These are phyloP conservation scores for Cymodocea nodosa DNA, from an alignment of 116 monocot species.

Conservation along the genomic window DNA sequence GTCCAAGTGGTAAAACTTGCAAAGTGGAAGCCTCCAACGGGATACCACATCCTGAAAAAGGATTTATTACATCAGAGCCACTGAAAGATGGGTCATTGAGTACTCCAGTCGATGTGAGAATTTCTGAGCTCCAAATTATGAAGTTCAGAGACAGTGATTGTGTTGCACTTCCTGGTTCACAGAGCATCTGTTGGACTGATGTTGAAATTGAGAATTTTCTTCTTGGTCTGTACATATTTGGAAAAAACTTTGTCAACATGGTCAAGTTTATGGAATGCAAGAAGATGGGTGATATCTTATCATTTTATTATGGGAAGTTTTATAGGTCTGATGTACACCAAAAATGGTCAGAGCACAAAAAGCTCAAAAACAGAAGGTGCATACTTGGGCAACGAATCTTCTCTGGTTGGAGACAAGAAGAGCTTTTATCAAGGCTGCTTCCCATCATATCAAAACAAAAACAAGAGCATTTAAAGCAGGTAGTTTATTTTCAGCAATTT, in stretches of 20 bases:
- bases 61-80: too few species aligned
- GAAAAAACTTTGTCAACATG: constrained; percentile 65
- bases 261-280: constrained; percentile 37
- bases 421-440: constrained; percentile 55
- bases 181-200: constrained; percentile 35
- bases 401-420: constrained; percentile 80
- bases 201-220: constrained; percentile 48
- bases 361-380: constrained; percentile 46
- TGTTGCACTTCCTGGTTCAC: constrained; percentile 35
- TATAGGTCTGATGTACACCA: constrained; percentile 56
- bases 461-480: constrained; percentile 53
- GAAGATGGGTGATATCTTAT: constrained; percentile 55
- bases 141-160: constrained; percentile 6
- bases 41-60: too few species aligned
- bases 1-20: too few species aligned
- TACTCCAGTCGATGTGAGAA: too few species aligned
- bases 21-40: too few species aligned
- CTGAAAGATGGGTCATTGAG: too few species aligned
- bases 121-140: too few species aligned
- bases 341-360: constrained; percentile 72
- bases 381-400: constrained; percentile 76
- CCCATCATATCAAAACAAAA: constrained; percentile 20
- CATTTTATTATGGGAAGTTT: constrained; percentile 84
- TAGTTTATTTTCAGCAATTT: constrained; percentile 4
- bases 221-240: constrained; percentile 90